These are phyloP conservation scores for rapeseed (Brassica napus) DNA, from an alignment of 345 rosid genomes.

Conservation along the genomic window DNA sequence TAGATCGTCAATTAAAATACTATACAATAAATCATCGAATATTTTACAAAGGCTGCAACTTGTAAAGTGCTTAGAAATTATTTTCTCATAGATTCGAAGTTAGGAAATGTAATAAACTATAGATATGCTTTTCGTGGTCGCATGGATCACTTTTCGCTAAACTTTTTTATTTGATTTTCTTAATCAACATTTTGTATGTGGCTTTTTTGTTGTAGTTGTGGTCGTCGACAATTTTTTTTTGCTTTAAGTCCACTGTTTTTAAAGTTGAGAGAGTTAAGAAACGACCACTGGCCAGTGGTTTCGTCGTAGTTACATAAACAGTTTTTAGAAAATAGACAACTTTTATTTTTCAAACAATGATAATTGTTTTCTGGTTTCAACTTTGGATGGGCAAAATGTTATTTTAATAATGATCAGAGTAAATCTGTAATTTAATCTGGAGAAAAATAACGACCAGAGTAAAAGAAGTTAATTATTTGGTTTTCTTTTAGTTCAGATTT, in stretches of 20 bases:
- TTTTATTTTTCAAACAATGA: not conserved
- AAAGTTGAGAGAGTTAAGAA: constrained; percentile 17
- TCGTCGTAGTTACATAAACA: constrained; percentile 8
- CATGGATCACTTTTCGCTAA: constrained; percentile 32
- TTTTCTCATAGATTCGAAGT: not conserved
- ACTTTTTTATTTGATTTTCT: constrained; percentile 27
- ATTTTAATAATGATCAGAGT: not conserved
- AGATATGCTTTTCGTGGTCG: constrained; percentile 39
- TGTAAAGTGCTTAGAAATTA: constrained; percentile 30
- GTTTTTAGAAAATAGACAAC: not conserved
- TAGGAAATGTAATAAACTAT: constrained; percentile 14
- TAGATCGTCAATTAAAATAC: constrained; percentile 26
- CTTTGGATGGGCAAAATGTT: not conserved
- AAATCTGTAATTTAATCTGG: not conserved
- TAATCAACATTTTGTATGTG: not conserved
- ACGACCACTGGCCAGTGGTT: constrained; percentile 24
- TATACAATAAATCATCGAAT: constrained; percentile 14
- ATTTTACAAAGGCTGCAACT: constrained; percentile 39
- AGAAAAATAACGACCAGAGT: not conserved
- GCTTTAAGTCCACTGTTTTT: constrained; percentile 3
- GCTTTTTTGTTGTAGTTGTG: constrained; percentile 4
- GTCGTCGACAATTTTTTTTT: not conserved
- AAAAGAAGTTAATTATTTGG: constrained; percentile 12
- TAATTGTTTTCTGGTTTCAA: not conserved
- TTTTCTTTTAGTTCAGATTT: constrained; percentile 1